These are phyloP conservation scores for Chaetomidium leptoderma DNA, from an alignment of 495 filamentous ascomycete species.

Conservation along the genomic window DNA sequence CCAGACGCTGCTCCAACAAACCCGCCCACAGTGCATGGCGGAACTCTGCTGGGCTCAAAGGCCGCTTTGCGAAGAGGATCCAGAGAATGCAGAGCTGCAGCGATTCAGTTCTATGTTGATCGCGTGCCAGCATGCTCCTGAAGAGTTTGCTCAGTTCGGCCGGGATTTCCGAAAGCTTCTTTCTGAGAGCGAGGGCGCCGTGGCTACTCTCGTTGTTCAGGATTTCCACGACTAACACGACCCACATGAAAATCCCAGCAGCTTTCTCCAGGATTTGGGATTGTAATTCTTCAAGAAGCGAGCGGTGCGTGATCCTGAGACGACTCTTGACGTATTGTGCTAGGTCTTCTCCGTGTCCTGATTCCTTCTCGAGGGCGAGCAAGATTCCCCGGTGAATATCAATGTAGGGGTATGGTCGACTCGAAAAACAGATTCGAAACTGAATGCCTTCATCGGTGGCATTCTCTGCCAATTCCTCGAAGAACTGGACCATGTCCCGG, in stretches of 20 bases:
- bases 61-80: constrained; percentile 33
- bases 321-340: constrained; percentile 19
- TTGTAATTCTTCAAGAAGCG: constrained; percentile 29
- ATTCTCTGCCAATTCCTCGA: constrained; percentile 28
- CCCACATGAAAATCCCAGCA: constrained; percentile 46
- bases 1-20: background rate
- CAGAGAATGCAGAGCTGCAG: constrained; percentile 37
- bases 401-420: constrained; percentile 49
- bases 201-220: constrained; percentile 33
- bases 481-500: constrained; percentile 33
- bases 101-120: constrained; percentile 24
- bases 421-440: constrained; percentile 44
- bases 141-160: constrained; percentile 30
- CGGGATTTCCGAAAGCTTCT: constrained; percentile 30
- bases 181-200: constrained; percentile 15
- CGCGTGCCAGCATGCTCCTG: constrained; percentile 30
- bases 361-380: constrained; percentile 22
- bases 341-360: constrained; percentile 21
- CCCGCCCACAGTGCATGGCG: constrained; percentile 35
- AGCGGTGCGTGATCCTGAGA: constrained; percentile 17
- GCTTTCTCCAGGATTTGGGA: constrained; percentile 35
- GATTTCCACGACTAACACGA: constrained; percentile 41
- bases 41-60: constrained; percentile 32
- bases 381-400: constrained; percentile 28
- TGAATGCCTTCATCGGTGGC: constrained; percentile 5